phyloP scores from a whole-genome alignment of 2,329 filamentous ascomycete species.

The Verticillium alfalfae region DNA sequence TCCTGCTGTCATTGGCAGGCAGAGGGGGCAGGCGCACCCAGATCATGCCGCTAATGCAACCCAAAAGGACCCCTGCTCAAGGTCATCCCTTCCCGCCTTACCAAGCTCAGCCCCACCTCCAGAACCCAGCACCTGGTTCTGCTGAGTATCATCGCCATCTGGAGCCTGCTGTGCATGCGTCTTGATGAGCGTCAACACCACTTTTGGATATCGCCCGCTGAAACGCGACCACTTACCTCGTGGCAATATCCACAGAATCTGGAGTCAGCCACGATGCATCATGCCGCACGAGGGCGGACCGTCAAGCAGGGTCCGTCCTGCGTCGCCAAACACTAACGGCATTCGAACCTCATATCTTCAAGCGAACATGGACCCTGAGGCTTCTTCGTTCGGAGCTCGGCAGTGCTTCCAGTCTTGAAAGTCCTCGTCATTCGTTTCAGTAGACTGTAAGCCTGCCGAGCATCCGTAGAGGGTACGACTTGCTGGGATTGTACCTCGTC shows the following conservation, averaged over 20 bases:
- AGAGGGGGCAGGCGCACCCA: background rate
- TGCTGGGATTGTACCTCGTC: background rate
- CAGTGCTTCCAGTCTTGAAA: background rate
- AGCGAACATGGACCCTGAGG: no score
- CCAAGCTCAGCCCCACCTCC: background rate
- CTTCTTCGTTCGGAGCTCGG: background rate
- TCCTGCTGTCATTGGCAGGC: background rate
- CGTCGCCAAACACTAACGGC: background rate
- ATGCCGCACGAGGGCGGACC: background rate
- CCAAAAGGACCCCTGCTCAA: background rate
- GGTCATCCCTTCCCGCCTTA: background rate
- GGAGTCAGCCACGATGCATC: background rate
- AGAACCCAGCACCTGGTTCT: background rate
- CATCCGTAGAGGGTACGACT: background rate
- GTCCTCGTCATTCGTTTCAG: background rate
- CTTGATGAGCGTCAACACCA: background rate
- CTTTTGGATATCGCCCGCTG: background rate
- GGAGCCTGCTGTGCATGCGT: background rate
- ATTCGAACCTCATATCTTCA: background rate
- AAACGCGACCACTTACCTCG: background rate
- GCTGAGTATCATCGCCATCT: background rate
- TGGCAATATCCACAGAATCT: background rate
- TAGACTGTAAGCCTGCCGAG: background rate
- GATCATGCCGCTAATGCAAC: background rate
- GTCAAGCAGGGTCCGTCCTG: background rate